Conservation (phyloP, 768 basidiomycete genomes). For the Cyathus striatus region DNA sequence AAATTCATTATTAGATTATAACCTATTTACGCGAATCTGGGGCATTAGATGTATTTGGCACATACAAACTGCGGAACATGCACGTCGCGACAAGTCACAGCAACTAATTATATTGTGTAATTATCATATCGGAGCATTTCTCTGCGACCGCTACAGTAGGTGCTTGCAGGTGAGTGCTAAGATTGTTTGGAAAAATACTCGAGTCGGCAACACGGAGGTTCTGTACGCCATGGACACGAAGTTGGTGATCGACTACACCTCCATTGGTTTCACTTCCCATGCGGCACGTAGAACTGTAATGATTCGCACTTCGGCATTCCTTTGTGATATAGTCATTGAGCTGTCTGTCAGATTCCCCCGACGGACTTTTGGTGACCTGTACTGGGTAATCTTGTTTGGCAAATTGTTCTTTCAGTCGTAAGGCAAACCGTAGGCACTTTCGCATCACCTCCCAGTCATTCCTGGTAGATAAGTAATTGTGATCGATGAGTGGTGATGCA, state of each 20-base stretch:
- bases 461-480: conserved; percentile 16
- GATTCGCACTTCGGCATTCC: conserved; percentile 21
- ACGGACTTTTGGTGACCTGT: conserved; percentile 13
- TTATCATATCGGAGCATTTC: conserved; percentile 32
- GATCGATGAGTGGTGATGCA: conserved; percentile 21
- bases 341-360: conserved; percentile 17
- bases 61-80: too few relatives aligned
- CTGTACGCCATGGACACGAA: conserved; percentile 38
- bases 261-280: conserved; percentile 21
- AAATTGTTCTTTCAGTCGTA: conserved; percentile 15
- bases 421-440: conserved; percentile 14
- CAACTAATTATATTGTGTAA: too few relatives aligned
- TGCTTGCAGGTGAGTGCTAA: conserved; percentile 26
- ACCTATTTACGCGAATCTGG: too few relatives aligned
- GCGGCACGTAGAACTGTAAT: conserved; percentile 30
- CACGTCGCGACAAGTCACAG: too few relatives aligned
- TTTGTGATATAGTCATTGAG: conserved; percentile 21
- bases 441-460: conserved; percentile 20
- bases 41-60: too few relatives aligned
- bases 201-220: conserved; percentile 36
- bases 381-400: conserved; percentile 16
- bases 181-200: conserved; percentile 22
- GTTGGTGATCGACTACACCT: conserved; percentile 42
- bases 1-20: too few relatives aligned
- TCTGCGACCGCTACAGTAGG: conserved; percentile 28